Conservation (phyloP, 2,329 filamentous ascomycete genomes). For the Alternaria viburni region DNA sequence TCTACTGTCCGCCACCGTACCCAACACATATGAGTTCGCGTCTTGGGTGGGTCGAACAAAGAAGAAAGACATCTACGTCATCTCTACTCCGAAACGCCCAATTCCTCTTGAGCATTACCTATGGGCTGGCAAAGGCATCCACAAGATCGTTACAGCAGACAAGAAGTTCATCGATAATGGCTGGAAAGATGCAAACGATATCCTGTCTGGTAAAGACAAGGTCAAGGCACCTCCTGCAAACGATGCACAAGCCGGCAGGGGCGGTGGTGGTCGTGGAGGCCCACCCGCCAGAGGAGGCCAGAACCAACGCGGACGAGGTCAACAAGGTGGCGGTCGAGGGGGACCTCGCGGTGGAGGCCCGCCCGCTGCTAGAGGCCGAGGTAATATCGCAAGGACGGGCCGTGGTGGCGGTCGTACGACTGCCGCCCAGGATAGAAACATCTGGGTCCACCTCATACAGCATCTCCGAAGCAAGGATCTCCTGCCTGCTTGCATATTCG, state of each 20-base stretch:
- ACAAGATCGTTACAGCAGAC: slow-evolving; percentile 92
- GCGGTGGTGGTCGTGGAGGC: slow-evolving; percentile 57
- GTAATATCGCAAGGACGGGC: slow-evolving; percentile 89
- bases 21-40: slow-evolving; percentile 96
- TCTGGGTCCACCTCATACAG: slow-evolving; percentile 96
- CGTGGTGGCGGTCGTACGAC: slow-evolving; percentile 85
- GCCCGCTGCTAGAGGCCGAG: slow-evolving; percentile 64
- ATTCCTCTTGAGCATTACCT: slow-evolving; percentile 95
- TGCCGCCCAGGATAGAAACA: slow-evolving; percentile 90
- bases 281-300: slow-evolving; percentile 55
- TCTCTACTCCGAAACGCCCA: slow-evolving; percentile 93
- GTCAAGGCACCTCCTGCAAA: slow-evolving; percentile 60
- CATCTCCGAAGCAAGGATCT: slow-evolving; percentile 86
- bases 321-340: slow-evolving; percentile 53
- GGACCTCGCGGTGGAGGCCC: slow-evolving; percentile 62
- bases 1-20: slow-evolving; percentile 91
- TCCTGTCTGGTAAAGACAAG: slow-evolving; percentile 83
- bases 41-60: slow-evolving; percentile 98
- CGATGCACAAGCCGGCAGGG: slow-evolving; percentile 60
- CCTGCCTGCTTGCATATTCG: slow-evolving; percentile 93
- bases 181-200: slow-evolving; percentile 91
- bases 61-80: slow-evolving; percentile 98
- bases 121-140: slow-evolving; percentile 90
- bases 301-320: slow-evolving; percentile 57
- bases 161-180: slow-evolving; percentile 91